Base-by-base conservation (phyloP, 495 filamentous ascomycete species). In the Penicillium fimorum region DNA sequence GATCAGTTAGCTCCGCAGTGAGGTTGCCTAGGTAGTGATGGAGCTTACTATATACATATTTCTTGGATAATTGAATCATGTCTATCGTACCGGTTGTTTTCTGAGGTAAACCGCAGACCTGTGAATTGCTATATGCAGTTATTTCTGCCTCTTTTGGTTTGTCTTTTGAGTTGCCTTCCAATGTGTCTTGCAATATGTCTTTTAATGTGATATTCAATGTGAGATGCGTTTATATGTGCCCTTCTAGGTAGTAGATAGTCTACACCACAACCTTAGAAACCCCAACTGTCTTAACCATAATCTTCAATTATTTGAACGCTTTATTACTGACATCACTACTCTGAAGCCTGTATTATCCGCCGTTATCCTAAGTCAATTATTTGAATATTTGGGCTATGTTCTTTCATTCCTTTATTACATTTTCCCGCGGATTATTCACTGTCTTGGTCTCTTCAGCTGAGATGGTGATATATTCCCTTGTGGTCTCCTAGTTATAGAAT, bases 1-100 rank as follows among this genome's bases (percentile, higher is more conserved):
- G 62, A 65, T 33, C 54, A 55, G 18, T n/a, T 40, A 22, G 45
- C 49, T 24, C 55, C 22, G 9, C 42, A 58, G 35, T 38, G 35
- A 38, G 15, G 5, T 37, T 38, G 35, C 35, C 25, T 7, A 27
- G 6, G 25, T 27, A 7, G 25, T n/a, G 6, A 15, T n/a, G 15
- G 35, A 12, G 30, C 12, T 33, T 15, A 37, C 12, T 37, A 10
- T 15, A 15, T 37, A 37, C 35, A n/a, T 37, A 38, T 17, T n/a
- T 38, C 6, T 6, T 38, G 35, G 7, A 17, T 17, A 38, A 9
- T 38, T 9, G 33, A 2, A 38, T 17, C 6, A 17, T 17, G n/a
- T 17, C 35, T 6, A 38, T 38, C 6, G 35, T 38, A 17, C 1
- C 6, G 11, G 41, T 43, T 43, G 41, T 13, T 24, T 43, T 12